Percentiles rank a stretch among this genome's conserved stretches.
These are phyloP conservation scores for Pezicula rhizophila DNA, from an alignment of 2,329 filamentous ascomycete genomes.

Conservation along the genomic window DNA sequence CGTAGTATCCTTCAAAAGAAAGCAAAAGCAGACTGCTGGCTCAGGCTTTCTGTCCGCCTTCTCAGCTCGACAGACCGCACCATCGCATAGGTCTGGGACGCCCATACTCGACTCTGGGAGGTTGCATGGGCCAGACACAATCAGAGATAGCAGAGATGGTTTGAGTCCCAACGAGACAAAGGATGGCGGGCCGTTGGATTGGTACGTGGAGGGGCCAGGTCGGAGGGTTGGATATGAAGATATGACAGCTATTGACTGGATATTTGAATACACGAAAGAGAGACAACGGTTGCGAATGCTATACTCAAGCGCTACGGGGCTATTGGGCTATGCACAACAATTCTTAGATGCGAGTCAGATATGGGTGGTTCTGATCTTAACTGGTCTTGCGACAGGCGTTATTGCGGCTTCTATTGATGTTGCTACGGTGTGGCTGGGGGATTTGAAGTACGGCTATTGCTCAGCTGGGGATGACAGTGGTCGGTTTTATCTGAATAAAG, in stretches of 20 bases:
- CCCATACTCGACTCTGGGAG: conserved; percentile 9
- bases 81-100: conserved; percentile 19
- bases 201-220: conserved; percentile 85
- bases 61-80: conserved; percentile 16
- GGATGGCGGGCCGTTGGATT: conserved; percentile 57
- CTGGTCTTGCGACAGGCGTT: conserved; percentile 75
- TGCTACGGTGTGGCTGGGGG: conserved; percentile 85
- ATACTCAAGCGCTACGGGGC: conserved; percentile 59
- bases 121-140: conserved; percentile 12
- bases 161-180: conserved; percentile 27
- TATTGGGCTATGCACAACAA: conserved; percentile 67
- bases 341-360: conserved; percentile 82
- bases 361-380: conserved; percentile 83
- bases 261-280: conserved; percentile 97
- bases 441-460: conserved; percentile 88
- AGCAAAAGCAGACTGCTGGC: conserved; percentile 38
- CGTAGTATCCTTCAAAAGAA: conserved; percentile 66
- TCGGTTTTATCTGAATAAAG: conserved; percentile 82
- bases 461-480: conserved; percentile 70
- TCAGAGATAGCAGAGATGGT: conserved; percentile 9
- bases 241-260: conserved; percentile 97
- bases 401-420: conserved; percentile 88
- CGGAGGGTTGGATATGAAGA: conserved; percentile 92
- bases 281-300: conserved; percentile 79
- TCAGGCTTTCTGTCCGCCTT: conserved; percentile 23